Evolutionary conservation across 2,329 filamentous ascomycete genomes (phyloP), one percentile per base, ranked within the genome.

Genomic region (Pseudocercospora musae): DNA sequence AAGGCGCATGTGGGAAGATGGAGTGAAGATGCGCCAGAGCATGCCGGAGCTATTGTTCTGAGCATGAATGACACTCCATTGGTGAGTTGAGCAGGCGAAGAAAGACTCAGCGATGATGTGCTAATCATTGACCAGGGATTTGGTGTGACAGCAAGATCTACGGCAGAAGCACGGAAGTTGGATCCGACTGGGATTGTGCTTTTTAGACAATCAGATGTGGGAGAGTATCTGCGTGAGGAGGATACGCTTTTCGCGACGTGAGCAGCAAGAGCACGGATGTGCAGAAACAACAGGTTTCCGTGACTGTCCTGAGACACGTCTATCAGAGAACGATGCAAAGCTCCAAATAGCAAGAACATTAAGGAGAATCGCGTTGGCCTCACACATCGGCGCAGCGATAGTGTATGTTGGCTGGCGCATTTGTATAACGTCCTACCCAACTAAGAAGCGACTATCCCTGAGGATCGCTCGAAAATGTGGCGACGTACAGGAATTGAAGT

Each of bases 121-220:
- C 62, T 69, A 52, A 71, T 50, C 5, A 9, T 23, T 21, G 15
- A 42, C n/a, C 80, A 95, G 76, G 95, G 95, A 15, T 99, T 97
- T 75, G 94, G 94, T 50, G 88, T 96, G 57, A 96, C 92, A 44
- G 91, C 92, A n/a, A 84, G 92, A 74, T 91, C 89, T 66, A 96
- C 92, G 4, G 87, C 89, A 18, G 93, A 97, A 76, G 88, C 90
- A 25, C 84, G 92, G 72, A 85, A 91, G 68, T 76, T 97, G 70
- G 95, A 97, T 67, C 95, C 95, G 0, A 99, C 95, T 0, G 92
- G 89, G 10, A 89, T 97, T 64, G 89, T 91, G 9, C 89, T 89
- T 59, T 98, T 97, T 78, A 84, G 94, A 68, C 95, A 99, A 79
- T 91, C 91, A 0, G 95, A 99, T 80, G 89, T 91, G 70, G 95